Base-by-base conservation (phyloP, 306 rosid species). In the Fragaria nilgerrensis region DNA sequence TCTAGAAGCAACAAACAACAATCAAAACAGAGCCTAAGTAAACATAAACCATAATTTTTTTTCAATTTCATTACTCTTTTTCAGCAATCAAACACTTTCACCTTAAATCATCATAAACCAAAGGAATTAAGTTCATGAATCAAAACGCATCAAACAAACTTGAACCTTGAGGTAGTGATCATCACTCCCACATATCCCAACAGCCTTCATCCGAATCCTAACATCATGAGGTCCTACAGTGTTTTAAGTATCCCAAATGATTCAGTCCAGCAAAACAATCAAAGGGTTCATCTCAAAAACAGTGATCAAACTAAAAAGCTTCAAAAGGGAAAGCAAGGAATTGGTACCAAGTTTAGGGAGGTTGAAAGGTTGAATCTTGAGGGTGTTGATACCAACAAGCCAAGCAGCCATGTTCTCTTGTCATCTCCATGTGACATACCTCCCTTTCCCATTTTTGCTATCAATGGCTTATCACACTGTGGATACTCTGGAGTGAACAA, bases 111-210 rank as follows among this genome's bases (percentile, higher is more conserved):
- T 62, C 3, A 62, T 7, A 62, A 37, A 65, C 6, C 25, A 36
- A 36, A 65, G 0, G 48, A n/a, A 65, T 32, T 32, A 32, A 32
- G 7, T 9, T 19, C n/a, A 11, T 7, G 3, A 20, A 39, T 4
- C 9, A 67, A 67, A 37, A 67, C 2, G 39, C 6, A 36, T 64
- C 70, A 64, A 64, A 27, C 23, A 16, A 52, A 75, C 71, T 64
- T 49, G 5, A 72, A 90, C 96, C 92, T 85, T 93, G 83, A 93
- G 87, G 83, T 86, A 89, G 84, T 93, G 97, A 84, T 91, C 98
- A 90, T 93, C 97, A 73, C 98, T 93, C 44, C 96, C 98, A 76
- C 98, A 93, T 49, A 91, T 93, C 41, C 97, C 98, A 87, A 93
- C 97, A 88, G 97, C 98, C 70, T 91, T 93, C 90, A 91, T 82